Percentiles rank a stretch among this genome's conserved stretches.
Conservation (phyloP, 83 land plant species). For the Isoetes engelmannii region DNA sequence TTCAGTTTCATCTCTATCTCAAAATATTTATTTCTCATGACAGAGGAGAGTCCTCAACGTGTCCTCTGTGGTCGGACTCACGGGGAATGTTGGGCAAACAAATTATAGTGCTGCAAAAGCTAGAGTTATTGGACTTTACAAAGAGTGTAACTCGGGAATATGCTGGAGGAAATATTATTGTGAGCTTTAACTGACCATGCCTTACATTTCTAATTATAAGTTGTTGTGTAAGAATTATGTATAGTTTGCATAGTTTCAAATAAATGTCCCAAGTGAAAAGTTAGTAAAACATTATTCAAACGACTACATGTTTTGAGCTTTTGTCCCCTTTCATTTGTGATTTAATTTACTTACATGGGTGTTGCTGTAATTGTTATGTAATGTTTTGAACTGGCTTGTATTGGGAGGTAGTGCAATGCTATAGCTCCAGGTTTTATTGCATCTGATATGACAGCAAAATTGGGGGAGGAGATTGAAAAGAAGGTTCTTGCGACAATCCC, state of each 20-base stretch:
- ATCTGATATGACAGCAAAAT: constrained; percentile 93
- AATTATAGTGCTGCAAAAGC: constrained; percentile 99
- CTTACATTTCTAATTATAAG: not conserved
- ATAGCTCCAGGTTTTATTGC: constrained; percentile 96
- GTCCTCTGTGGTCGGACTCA: constrained; percentile 87
- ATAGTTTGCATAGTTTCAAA: no score
- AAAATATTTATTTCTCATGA: not conserved
- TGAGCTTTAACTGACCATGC: constrained; percentile 22
- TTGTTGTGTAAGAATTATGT: no score
- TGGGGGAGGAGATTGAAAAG: constrained; percentile 79
- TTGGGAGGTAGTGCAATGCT: constrained; percentile 70
- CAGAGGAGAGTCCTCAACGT: constrained; percentile 93
- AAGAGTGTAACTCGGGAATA: constrained; percentile 82
- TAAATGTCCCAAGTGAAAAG: no score
- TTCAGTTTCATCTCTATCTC: no score
- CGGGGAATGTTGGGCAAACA: constrained; percentile 87
- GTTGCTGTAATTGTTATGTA: not conserved
- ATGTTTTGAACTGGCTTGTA: not conserved
- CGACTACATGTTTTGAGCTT: no score
- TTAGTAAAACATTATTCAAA: no score
- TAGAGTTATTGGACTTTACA: constrained; percentile 89
- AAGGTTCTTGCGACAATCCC: constrained; percentile 74
- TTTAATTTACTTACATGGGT: no score
- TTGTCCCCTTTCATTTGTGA: no score
- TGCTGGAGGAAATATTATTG: constrained; percentile 73